These are phyloP conservation scores for Byssoonygena ceratinophila DNA, from an alignment of 2,329 filamentous ascomycete species.

Conservation along the genomic window DNA sequence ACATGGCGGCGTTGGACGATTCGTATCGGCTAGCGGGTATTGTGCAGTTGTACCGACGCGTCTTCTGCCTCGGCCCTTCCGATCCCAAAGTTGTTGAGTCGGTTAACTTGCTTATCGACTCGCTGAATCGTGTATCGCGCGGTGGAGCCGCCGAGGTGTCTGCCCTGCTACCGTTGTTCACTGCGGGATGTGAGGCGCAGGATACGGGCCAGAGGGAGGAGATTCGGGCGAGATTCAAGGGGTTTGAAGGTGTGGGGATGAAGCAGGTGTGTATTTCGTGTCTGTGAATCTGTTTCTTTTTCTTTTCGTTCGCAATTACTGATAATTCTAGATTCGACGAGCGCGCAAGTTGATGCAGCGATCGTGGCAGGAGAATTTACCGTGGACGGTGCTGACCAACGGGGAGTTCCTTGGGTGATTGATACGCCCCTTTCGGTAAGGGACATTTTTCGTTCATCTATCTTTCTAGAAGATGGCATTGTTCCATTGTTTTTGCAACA, in stretches of 20 bases:
- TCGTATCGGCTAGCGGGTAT: constrained; percentile 71
- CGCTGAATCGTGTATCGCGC: constrained; percentile 51
- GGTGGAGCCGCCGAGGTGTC: constrained; percentile 65
- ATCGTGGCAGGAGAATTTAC: constrained; percentile 30
- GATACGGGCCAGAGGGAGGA: constrained; percentile 46
- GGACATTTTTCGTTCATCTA: not conserved
- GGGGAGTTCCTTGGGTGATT: constrained; percentile 32
- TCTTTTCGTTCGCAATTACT: no score
- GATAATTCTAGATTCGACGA: constrained; percentile 28
- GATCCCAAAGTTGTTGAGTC: constrained; percentile 53
- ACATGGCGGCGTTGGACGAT: constrained; percentile 58
- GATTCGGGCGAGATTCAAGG: constrained; percentile 55
- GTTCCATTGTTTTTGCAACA: no score
- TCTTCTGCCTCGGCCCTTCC: constrained; percentile 50
- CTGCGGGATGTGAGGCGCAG: constrained; percentile 63
- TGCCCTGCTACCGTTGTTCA: constrained; percentile 70
- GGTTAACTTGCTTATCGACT: constrained; percentile 52
- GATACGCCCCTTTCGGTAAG: not conserved
- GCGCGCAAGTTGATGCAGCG: constrained; percentile 34
- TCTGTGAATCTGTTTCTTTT: no score
- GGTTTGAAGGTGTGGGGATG: constrained; percentile 63
- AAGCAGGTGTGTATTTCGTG: constrained; percentile 56
- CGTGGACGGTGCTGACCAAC: constrained; percentile 32
- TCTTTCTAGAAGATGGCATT: no score
- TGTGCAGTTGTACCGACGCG: constrained; percentile 63